Evolutionary conservation across 2,329 filamentous ascomycete genomes (phyloP).

Genomic region (Rutstroemia sp.): DNA sequence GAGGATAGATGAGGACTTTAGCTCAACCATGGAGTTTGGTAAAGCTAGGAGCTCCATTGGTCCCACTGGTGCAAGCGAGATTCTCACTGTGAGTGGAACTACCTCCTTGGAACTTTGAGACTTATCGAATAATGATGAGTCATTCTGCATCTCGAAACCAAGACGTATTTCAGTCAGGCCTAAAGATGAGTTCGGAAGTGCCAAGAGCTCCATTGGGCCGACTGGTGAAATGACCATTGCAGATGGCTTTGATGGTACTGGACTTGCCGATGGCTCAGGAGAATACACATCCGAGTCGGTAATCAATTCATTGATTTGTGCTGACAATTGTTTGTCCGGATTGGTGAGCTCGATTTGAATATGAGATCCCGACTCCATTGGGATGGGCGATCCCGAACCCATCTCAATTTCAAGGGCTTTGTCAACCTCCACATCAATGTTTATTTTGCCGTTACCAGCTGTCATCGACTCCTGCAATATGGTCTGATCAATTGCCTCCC

Average conservation of each 20-base stretch:
- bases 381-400: too few relatives aligned
- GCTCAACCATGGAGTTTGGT: constrained; percentile 36
- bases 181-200: constrained; percentile 40
- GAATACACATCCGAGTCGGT: background rate
- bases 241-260: background rate
- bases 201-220: constrained; percentile 37
- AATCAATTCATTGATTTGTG: background rate
- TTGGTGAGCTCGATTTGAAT: background rate
- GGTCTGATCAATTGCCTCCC: constrained; percentile 73
- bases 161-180: background rate
- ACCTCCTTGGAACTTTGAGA: background rate
- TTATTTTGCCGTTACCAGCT: background rate
- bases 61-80: constrained; percentile 16
- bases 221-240: constrained; percentile 11
- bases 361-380: background rate
- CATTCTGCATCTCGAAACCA: background rate
- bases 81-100: constrained; percentile 26
- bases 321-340: background rate
- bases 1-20: background rate
- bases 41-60: constrained; percentile 41
- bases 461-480: constrained; percentile 43
- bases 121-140: background rate
- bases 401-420: background rate
- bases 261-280: background rate
- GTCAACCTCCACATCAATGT: background rate